Evolutionary conservation across 2,329 filamentous ascomycete species (phyloP), one percentile per base, ranked within the genome.

Genomic region (Penicillium sp.): DNA sequence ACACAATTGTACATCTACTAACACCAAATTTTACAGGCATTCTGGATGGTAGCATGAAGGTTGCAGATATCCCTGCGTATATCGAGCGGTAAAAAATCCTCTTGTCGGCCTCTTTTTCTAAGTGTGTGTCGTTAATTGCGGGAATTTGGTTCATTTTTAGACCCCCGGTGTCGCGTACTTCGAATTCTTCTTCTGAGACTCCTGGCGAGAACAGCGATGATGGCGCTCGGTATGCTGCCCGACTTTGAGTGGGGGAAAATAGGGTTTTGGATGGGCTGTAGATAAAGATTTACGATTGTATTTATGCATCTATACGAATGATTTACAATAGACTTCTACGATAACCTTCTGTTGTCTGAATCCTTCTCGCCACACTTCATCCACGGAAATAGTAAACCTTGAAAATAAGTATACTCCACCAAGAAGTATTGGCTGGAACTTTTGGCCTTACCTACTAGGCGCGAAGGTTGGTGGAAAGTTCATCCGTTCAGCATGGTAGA

Each of bases 51-150:
- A 87, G 85, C 63, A 86, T 87, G 66, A 86, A 87, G 64, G 89
- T 93, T 19, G 86, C 93, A 62, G 89, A 96, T 66, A 92, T 96
- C 67, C 91, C 92, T 24, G 80, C 82, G 55, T 80, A 95, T 55
- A 84, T 90, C 64, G 78, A 79, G 68, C 71, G 71, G 65, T 74
- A 76, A 72, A 67, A 76, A 72, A 67, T 67, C 52, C 24, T 53
- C 57, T 49, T 45, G 50, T 11, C 26, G 27, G 43, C 35, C 24
- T 48, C 54, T 54, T 49, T 24, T 22, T 62, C 50, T 19, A 37
- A 60, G 49, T 56, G 35, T 59, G 39, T 62, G 55, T 61, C 62
- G 49, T 66, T 64, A 67, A 64, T 63, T 64, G 60, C 39, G 61
- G 37, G 49, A 37, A 47, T 66, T 51, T 60, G 50, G 48, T 45